Percentiles rank a stretch among this genome's conserved stretches.
phyloP scores from a whole-genome alignment of 2,329 filamentous ascomycete genomes.

The Helotiales sp. region DNA sequence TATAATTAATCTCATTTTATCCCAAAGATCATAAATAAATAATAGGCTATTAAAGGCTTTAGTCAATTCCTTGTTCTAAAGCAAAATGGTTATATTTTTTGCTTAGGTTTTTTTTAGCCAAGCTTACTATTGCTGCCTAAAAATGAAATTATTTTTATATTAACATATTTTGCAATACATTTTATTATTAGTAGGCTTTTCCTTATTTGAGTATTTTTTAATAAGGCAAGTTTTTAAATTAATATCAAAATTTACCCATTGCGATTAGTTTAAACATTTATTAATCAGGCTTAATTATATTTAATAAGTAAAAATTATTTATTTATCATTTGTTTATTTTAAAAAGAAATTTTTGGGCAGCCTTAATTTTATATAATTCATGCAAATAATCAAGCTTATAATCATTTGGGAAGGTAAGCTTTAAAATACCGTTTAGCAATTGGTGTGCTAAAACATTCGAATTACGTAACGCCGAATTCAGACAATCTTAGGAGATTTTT shows the following conservation, averaged over 20 bases:
- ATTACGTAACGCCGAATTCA: not conserved
- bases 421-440: not conserved
- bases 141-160: conserved; percentile 2
- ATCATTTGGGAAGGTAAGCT: not conserved
- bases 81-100: not conserved
- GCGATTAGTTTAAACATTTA: not conserved
- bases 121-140: not conserved
- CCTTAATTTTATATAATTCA: conserved; percentile 24
- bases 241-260: not conserved
- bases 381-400: conserved; percentile 14
- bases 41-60: not conserved
- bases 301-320: conserved; percentile 22
- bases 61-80: not conserved
- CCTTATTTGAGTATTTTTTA: not conserved
- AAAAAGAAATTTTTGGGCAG: conserved; percentile 25
- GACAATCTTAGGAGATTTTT: not conserved
- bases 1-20: not conserved
- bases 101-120: not conserved
- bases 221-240: not conserved
- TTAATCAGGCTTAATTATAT: conserved; percentile 7
- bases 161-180: not conserved
- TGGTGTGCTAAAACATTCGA: not conserved
- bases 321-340: conserved; percentile 23
- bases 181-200: not conserved
- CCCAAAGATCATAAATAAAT: not conserved